Conservation (phyloP, 257 asterid species). For the Solanum gandarillasii region DNA sequence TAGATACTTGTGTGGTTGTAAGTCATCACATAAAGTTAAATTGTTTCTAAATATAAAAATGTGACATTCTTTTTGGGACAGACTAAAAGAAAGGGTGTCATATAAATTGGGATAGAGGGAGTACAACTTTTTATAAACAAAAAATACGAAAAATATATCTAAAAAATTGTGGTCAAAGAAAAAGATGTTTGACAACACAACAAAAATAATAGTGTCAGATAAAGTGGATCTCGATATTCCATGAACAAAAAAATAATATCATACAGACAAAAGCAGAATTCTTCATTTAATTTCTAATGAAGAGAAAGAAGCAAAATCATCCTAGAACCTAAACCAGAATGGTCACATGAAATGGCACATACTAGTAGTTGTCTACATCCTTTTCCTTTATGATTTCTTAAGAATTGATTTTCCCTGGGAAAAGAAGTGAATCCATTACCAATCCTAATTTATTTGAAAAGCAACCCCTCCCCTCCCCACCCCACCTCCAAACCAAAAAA, state of each 20-base stretch:
- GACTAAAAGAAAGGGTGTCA: background rate
- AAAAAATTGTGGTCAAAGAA: background rate
- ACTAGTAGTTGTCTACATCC: background rate
- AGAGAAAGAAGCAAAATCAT: background rate
- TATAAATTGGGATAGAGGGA: background rate
- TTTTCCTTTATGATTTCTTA: background rate
- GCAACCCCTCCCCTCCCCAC: background rate
- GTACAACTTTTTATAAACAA: background rate
- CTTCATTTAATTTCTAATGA: background rate
- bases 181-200: background rate
- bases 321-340: background rate
- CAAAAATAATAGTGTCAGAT: background rate
- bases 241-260: background rate
- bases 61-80: too few relatives aligned
- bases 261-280: background rate
- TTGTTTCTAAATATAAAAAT: background rate
- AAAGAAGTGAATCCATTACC: background rate
- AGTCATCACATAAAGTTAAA: background rate
- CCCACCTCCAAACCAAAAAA: background rate
- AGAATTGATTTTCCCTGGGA: background rate
- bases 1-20: background rate
- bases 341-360: background rate
- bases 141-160: background rate
- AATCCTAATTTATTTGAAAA: background rate
- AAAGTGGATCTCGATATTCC: background rate